Evolutionary conservation across 805 yeast species (phyloP), one percentile per base, ranked within the genome.

Genomic region (Nakazawaea wickerhamii): DNA sequence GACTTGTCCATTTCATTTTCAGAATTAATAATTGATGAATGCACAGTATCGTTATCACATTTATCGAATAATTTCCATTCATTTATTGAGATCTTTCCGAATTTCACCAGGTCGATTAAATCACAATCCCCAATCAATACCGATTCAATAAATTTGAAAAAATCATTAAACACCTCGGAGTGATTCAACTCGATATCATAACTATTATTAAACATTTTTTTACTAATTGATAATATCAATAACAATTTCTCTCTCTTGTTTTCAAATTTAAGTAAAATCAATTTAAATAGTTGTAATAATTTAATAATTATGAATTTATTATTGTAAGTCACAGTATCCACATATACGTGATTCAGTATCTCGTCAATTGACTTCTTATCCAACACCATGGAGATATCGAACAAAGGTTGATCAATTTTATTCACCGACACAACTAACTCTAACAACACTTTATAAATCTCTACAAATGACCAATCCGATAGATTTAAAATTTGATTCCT

Each of bases 381-480:
- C 2, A 45, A 10, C 7, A 57, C 36, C 3, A 58, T 33, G 11
- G 45, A 47, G 1, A 53, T 43, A 3, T 61, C 64, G 13, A 61
- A 34, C 6, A 62, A 23, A 3, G 66, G 65, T 11, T 52, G 53
- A 6, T 46, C 47, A 0, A 57, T 52, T 20, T 60, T 59, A 27
- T 58, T 60, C 30, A 61, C 41, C 23, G 52, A 50, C 5, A 47
- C 38, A 2, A 59, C 39, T 30, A 63, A 60, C 35, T 52, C 55
- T 22, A 54, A 44, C 34, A 63, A 28, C 1, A 61, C 51, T 48
- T 58, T 50, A 38, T 55, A 63, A 43, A 62, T 65, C 39, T 63
- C 68, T 5, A 60, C 48, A 36, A 76, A 61, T 42, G 76, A 73
- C 71, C 77, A 76, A 57, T 76, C 81, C 30, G 73, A 72, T 21